Evolutionary conservation across 139 green algal genomes (phyloP).

Genomic region (Haematococcus sp.): DNA sequence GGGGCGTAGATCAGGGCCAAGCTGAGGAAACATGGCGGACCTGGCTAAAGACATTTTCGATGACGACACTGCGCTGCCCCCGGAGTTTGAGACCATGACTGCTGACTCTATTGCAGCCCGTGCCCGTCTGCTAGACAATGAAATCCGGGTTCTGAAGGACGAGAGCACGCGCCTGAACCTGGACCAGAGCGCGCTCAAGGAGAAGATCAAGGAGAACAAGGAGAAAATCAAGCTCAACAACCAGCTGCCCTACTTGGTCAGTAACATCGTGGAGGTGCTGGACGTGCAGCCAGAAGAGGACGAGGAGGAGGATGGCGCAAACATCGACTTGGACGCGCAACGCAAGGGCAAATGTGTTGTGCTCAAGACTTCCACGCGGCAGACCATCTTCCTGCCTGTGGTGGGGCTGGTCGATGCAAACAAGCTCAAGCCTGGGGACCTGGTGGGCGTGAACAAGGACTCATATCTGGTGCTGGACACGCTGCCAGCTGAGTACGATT

Average conservation of each 20-base stretch:
- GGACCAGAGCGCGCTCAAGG: slow-evolving; percentile 72
- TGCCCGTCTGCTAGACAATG: slow-evolving; percentile 90
- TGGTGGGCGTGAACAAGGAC: slow-evolving; percentile 99
- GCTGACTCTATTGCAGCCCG: slow-evolving; percentile 85
- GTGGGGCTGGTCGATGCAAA: slow-evolving; percentile 93
- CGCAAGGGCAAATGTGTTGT: slow-evolving; percentile 94
- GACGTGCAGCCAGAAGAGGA: slow-evolving; percentile 92
- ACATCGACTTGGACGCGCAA: slow-evolving; percentile 88
- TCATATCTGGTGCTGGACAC: slow-evolving; percentile 97
- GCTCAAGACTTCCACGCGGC: slow-evolving; percentile 95
- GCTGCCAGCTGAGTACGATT: slow-evolving; percentile 97
- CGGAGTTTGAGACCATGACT: slow-evolving; percentile 87
- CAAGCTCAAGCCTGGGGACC: slow-evolving; percentile 82
- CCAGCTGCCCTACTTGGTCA: slow-evolving; percentile 97
- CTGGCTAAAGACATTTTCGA: slow-evolving; percentile 61
- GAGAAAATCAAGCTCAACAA: slow-evolving; percentile 99
- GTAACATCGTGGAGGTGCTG: slow-evolving; percentile 97
- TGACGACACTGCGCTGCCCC: slow-evolving; percentile 59
- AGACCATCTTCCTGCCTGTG: slow-evolving; percentile 98
- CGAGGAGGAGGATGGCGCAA: slow-evolving; percentile 80
- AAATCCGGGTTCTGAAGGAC: slow-evolving; percentile 96
- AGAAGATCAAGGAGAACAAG: slow-evolving; percentile 95
- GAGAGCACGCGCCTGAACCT: slow-evolving; percentile 84
- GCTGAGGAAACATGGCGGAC: slow-evolving; percentile 43
- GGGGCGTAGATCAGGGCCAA: too few relatives aligned